phyloP scores from a whole-genome alignment of 2,329 filamentous ascomycete species.

The Alternaria sp. region DNA sequence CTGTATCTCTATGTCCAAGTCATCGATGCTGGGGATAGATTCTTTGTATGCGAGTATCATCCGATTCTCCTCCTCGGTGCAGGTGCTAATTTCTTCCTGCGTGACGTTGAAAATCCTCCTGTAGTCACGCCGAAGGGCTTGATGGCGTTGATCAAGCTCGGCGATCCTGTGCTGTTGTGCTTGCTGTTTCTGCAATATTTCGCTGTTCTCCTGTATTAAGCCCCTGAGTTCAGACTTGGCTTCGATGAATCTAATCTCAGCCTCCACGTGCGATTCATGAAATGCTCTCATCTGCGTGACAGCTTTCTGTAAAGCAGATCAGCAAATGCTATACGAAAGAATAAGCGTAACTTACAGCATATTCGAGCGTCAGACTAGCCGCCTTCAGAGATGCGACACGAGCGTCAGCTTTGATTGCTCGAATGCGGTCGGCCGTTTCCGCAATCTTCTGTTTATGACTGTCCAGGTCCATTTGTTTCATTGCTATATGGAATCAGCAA shows the following conservation, averaged over 20 bases:
- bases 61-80: slow-evolving; percentile 38
- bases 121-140: slow-evolving; percentile 21
- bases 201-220: slow-evolving; percentile 70
- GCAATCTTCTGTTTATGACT: slow-evolving; percentile 52
- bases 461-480: slow-evolving; percentile 58
- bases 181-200: slow-evolving; percentile 47
- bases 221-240: slow-evolving; percentile 80
- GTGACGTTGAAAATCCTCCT: slow-evolving; percentile 27
- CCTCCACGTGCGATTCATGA: slow-evolving; percentile 72
- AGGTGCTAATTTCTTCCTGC: slow-evolving; percentile 23
- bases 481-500: slow-evolving; percentile 48
- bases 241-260: slow-evolving; percentile 77
- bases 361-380: slow-evolving; percentile 59
- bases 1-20: slow-evolving; percentile 76
- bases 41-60: slow-evolving; percentile 32
- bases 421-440: slow-evolving; percentile 59
- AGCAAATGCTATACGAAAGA: neutral
- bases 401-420: slow-evolving; percentile 56
- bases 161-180: slow-evolving; percentile 27
- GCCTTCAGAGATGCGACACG: slow-evolving; percentile 51
- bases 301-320: slow-evolving; percentile 56
- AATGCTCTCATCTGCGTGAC: slow-evolving; percentile 70
- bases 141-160: slow-evolving; percentile 25
- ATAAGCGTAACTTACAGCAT: slow-evolving; percentile 57
- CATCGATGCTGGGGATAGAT: slow-evolving; percentile 54